These are phyloP conservation scores for Pseudogymnoascus sp. DNA, from an alignment of 2,329 filamentous ascomycete genomes.

Conservation along the genomic window DNA sequence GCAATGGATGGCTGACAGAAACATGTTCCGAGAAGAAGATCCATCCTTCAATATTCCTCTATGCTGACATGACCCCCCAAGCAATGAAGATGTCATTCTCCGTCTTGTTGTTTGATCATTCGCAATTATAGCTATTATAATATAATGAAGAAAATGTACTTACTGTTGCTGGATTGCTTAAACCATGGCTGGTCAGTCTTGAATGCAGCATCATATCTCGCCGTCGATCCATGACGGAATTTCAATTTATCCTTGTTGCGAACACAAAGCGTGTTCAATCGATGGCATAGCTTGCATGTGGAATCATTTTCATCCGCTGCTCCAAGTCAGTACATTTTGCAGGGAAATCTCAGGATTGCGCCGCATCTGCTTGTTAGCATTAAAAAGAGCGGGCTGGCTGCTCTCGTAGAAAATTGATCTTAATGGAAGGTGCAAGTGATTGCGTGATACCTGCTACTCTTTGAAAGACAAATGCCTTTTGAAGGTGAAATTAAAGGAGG, in stretches of 20 bases:
- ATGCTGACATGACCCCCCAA: neutral
- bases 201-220: conserved; percentile 28
- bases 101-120: neutral
- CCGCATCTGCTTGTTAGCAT: neutral
- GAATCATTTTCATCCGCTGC: neutral
- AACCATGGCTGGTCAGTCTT: conserved; percentile 30
- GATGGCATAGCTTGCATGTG: neutral
- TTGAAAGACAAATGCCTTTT: neutral
- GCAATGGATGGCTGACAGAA: neutral
- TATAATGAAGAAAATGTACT: conserved; percentile 1
- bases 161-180: conserved; percentile 23
- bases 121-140: conserved; percentile 6
- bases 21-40: neutral
- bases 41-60: neutral
- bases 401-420: neutral
- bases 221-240: conserved; percentile 30
- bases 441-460: neutral
- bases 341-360: neutral
- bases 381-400: neutral
- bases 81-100: neutral
- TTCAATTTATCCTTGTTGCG: neutral
- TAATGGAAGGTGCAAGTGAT: neutral
- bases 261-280: neutral
- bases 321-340: neutral
- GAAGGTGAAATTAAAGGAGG: neutral